Conservation (phyloP, 148 eudicot genomes). For the Nepenthes mirabilis region DNA sequence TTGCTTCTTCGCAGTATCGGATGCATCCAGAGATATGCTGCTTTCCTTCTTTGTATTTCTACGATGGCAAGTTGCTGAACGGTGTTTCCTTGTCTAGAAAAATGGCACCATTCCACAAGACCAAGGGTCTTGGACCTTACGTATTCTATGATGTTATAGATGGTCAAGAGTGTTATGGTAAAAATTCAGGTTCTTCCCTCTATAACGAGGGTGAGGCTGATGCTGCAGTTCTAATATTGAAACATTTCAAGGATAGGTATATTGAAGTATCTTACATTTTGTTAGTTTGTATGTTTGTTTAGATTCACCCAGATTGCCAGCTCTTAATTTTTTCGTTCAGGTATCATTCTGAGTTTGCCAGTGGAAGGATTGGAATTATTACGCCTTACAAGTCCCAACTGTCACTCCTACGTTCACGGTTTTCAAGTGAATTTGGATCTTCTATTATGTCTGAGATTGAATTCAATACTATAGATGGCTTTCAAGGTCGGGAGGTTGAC, state of each 20-base stretch:
- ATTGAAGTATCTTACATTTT: background rate
- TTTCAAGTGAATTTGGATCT: conserved; percentile 79
- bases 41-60: conserved; percentile 85
- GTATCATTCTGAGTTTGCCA: conserved; percentile 67
- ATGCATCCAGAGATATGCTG: conserved; percentile 95
- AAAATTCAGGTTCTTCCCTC: conserved; percentile 64
- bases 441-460: conserved; percentile 76
- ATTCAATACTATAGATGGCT: conserved; percentile 96
- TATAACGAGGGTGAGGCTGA: conserved; percentile 93
- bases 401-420: conserved; percentile 73
- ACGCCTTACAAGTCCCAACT: conserved; percentile 93
- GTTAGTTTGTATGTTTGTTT: conserved; percentile 1
- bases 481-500: conserved; percentile 98
- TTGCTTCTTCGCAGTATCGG: conserved; percentile 67
- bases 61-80: conserved; percentile 75
- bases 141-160: conserved; percentile 77
- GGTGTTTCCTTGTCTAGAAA: conserved; percentile 59
- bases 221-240: conserved; percentile 79
- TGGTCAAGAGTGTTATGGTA: conserved; percentile 78
- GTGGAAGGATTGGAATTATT: conserved; percentile 86
- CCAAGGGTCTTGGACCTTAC: conserved; percentile 80
- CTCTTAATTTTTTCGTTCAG: conserved; percentile 25
- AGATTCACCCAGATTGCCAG: conserved; percentile 2
- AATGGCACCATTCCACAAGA: conserved; percentile 66
- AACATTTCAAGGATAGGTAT: conserved; percentile 62